Base-by-base conservation (phyloP, 2,329 filamentous ascomycete genomes). In the Diaporthe caulivora region DNA sequence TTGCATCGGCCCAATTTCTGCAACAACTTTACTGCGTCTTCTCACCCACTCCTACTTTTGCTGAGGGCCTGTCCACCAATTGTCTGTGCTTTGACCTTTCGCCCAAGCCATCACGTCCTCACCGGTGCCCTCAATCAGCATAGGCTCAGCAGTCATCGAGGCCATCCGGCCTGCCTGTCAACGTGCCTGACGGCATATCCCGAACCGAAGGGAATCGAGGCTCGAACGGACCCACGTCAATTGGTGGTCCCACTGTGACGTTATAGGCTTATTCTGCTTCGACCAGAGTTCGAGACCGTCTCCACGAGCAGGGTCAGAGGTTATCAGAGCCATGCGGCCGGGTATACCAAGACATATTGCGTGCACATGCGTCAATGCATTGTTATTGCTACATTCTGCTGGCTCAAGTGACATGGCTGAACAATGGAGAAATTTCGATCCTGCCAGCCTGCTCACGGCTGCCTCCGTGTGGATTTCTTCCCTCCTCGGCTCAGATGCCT, bases 221-320 rank as follows among this genome's bases (percentile, higher is more conserved):
- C 29, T 26, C 21, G 29, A 24, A 49, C 60, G n/a, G 17, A 18
- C 29, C 44, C 62, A 37, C 26, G 62, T 26, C 62, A 17, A 10
- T n/a, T n/a, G 15, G 21, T 67, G 31, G 47, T 29, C 49, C 62
- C 62, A 67, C 31, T 31, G 62, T 67, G 62, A 53, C 47, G 44
- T 37, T 26, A 17, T 26, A 9, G 6, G 62, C 62, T 51, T 53
- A 11, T 53, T 40, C 62, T 67, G 62, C 47, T 10, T 53, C 29
- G n/a, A 24, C 31, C n/a, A 34, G 31, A 37, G 47, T 53, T 67
- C 47, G 62, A 67, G 62, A 29, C 62, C 44, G 17, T 53, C 18
- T 44, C 44, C 44, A 26, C n/a, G 15, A 40, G 37, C 15, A 37
- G 29, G 60, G 62, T 34, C 62, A 26, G 62, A 37, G 9, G 9